Percentiles rank a stretch among this genome's conserved stretches.
phyloP scores from a whole-genome alignment of 805 yeast genomes.

The Cyberlindnera subsufficiens region DNA sequence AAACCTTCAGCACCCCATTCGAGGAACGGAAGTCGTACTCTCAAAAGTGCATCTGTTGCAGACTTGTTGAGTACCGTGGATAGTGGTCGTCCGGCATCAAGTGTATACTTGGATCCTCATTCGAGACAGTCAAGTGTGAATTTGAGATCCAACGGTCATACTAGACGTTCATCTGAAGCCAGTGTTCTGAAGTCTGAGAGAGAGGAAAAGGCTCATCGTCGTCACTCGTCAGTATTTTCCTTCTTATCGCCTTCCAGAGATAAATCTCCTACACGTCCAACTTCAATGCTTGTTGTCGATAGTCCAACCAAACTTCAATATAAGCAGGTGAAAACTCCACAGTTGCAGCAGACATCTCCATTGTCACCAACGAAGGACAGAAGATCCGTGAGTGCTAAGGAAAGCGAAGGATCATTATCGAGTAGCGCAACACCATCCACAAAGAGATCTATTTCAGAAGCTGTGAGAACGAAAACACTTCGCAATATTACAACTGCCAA shows the following conservation, averaged over 20 bases:
- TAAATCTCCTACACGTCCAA: conserved; percentile 10
- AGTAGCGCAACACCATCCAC: conserved; percentile 4
- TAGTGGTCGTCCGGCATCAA: conserved; percentile 38
- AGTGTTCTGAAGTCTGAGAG: conserved; percentile 20
- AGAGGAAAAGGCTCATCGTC: conserved; percentile 37
- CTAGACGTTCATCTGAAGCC: conserved; percentile 39
- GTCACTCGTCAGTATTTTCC: conserved; percentile 57
- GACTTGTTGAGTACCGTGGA: conserved; percentile 28
- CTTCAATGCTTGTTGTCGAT: conserved; percentile 9
- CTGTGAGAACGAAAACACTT: conserved; percentile 44
- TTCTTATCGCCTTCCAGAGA: conserved; percentile 29
- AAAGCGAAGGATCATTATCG: conserved; percentile 14
- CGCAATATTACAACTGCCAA: conserved; percentile 48
- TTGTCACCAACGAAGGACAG: conserved; percentile 27
- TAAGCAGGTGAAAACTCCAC: conserved; percentile 7
- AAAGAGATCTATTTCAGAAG: conserved; percentile 44
- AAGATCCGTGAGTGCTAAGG: conserved; percentile 49
- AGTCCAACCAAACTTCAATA: conserved; percentile 11
- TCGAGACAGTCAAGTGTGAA: conserved; percentile 31
- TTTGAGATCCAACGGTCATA: conserved; percentile 25
- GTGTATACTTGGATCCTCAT: conserved; percentile 41
- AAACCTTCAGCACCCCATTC: conserved; percentile 21
- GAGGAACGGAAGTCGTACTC: conserved; percentile 11
- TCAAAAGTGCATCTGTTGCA: conserved; percentile 20
- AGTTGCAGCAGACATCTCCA: conserved; percentile 11